phyloP scores from a whole-genome alignment of 148 eudicot genomes.

The Fagopyrum tataricum region DNA sequence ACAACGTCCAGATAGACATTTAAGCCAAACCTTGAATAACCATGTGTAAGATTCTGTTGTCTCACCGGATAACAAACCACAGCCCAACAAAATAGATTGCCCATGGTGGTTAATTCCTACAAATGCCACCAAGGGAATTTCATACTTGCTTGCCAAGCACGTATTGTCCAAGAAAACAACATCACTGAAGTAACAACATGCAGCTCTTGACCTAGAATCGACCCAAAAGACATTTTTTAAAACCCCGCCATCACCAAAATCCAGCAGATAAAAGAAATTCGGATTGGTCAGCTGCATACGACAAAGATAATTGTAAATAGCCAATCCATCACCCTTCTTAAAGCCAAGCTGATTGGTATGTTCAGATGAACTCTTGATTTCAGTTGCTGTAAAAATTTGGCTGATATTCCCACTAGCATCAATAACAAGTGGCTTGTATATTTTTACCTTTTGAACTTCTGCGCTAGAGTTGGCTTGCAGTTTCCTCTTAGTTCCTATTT shows the following conservation, averaged over 20 bases:
- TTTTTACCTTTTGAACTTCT: conserved; percentile 64
- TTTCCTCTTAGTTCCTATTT: conserved; percentile 52
- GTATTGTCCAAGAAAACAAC: conserved; percentile 61
- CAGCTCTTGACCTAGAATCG: conserved; percentile 71
- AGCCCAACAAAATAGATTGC: conserved; percentile 61
- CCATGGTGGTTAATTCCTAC: conserved; percentile 59
- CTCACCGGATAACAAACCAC: conserved; percentile 65
- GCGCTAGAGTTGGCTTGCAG: conserved; percentile 42
- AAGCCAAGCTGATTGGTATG: conserved; percentile 41
- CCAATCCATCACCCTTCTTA: conserved; percentile 38
- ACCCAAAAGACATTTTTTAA: conserved; percentile 75
- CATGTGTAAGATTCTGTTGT: conserved; percentile 54
- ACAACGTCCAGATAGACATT: conserved; percentile 66
- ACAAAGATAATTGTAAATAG: conserved; percentile 39
- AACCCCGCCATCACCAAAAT: conserved; percentile 62
- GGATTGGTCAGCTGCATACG: conserved; percentile 54
- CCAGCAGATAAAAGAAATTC: conserved; percentile 67
- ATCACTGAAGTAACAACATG: conserved; percentile 64
- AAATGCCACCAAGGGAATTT: conserved; percentile 39
- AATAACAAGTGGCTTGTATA: conserved; percentile 44
- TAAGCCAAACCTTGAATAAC: conserved; percentile 73
- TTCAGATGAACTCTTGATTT: conserved; percentile 28
- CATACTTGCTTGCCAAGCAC: conserved; percentile 45
- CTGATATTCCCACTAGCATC: conserved; percentile 39
- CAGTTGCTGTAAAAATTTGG: conserved; percentile 26